A percentile compares a stretch with the other conserved stretches of the same genome.
These are phyloP conservation scores for Aureobasidium melanogenum DNA, from an alignment of 2,329 filamentous ascomycete genomes.

Conservation along the genomic window DNA sequence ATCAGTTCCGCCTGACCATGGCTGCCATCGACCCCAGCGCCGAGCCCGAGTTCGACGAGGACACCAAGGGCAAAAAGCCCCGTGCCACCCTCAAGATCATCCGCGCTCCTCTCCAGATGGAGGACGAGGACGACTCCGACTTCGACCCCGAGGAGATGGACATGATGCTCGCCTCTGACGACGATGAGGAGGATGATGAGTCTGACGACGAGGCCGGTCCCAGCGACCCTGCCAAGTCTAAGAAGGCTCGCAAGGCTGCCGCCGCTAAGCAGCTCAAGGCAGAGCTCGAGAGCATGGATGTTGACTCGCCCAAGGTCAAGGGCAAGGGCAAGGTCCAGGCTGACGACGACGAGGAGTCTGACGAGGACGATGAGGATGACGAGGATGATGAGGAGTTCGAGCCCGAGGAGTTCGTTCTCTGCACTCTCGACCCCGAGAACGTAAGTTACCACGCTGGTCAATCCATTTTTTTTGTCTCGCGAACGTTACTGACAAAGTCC, in stretches of 20 bases:
- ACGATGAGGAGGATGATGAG: conserved; percentile 47
- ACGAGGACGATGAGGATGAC: conserved; percentile 47
- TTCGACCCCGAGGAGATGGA: conserved; percentile 53
- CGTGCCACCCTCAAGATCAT: conserved; percentile 88
- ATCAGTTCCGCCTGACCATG: conserved; percentile 94
- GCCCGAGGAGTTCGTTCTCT: conserved; percentile 85
- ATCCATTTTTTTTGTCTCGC: not conserved
- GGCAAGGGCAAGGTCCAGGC: conserved; percentile 55
- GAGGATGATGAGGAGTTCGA: conserved; percentile 56
- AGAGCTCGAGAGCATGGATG: conserved; percentile 61
- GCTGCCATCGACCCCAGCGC: conserved; percentile 90
- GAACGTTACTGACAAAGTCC: conserved; percentile 22
- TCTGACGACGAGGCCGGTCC: conserved; percentile 70
- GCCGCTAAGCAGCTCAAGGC: conserved; percentile 54
- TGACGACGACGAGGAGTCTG: conserved; percentile 40
- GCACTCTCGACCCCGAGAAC: conserved; percentile 87
- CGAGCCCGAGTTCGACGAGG: conserved; percentile 38
- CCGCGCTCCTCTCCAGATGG: conserved; percentile 56
- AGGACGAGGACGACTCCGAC: conserved; percentile 56
- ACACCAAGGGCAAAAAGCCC: conserved; percentile 40
- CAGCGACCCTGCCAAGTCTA: conserved; percentile 81
- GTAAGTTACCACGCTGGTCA: conserved; percentile 47
- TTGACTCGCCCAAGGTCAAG: conserved; percentile 55
- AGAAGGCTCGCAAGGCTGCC: conserved; percentile 74
- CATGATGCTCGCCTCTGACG: conserved; percentile 56